phyloP scores from a whole-genome alignment of 352 stramenopile species.

The Phytophthora foliorum region DNA sequence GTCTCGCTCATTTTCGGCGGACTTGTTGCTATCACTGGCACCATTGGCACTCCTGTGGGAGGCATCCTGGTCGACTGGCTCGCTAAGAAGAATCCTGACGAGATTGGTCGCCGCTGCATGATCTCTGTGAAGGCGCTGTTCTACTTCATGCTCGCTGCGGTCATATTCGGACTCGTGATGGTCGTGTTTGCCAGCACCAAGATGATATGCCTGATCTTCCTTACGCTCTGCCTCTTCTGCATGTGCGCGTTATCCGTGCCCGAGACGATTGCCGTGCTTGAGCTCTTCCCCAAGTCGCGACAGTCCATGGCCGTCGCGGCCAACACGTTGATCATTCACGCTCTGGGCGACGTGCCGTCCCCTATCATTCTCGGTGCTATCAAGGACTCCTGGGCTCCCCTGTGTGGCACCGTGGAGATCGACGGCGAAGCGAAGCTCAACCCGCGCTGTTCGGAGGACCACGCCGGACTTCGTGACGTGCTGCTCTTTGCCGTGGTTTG shows the following conservation, averaged over 20 bases:
- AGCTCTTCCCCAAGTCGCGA: conserved; percentile 88
- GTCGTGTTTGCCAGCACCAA: conserved; percentile 61
- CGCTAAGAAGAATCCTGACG: conserved; percentile 43
- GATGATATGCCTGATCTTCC: conserved; percentile 71
- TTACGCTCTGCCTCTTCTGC: conserved; percentile 77
- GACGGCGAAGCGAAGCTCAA: conserved; percentile 71
- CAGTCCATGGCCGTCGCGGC: conserved; percentile 92
- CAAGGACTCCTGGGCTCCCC: conserved; percentile 94
- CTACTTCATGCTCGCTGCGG: conserved; percentile 64
- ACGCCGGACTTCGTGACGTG: conserved; percentile 67
- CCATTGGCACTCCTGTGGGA: conserved; percentile 90
- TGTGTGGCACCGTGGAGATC: conserved; percentile 81
- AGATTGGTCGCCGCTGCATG: conserved; percentile 54
- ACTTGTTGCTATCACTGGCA: conserved; percentile 83
- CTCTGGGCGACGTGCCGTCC: conserved; percentile 95
- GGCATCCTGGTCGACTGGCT: conserved; percentile 79
- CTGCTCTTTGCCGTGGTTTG: conserved; percentile 83
- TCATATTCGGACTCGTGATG: conserved; percentile 69
- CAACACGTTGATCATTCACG: conserved; percentile 93
- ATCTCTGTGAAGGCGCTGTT: conserved; percentile 78
- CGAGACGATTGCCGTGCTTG: conserved; percentile 91
- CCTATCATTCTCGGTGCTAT: conserved; percentile 94
- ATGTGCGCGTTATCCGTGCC: conserved; percentile 82
- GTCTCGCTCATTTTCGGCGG: conserved; percentile 91
- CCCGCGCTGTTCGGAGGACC: conserved; percentile 69